Conservation (phyloP, 2,329 filamentous ascomycete genomes). For the Diaporthe sp. region DNA sequence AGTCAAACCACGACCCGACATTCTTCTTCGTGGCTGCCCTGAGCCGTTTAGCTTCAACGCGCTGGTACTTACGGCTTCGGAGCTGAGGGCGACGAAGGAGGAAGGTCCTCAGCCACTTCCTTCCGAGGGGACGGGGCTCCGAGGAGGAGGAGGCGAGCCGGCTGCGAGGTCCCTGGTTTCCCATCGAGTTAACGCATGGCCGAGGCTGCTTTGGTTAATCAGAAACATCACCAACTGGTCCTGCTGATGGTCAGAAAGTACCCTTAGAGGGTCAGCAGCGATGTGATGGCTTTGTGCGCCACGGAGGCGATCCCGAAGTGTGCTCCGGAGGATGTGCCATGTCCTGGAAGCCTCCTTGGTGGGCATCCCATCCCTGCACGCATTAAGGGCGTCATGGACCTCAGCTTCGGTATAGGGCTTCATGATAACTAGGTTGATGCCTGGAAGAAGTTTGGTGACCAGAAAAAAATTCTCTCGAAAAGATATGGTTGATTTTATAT, state of each 20-base stretch:
- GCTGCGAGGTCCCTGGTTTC: too few species aligned
- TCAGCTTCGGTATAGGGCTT: background rate
- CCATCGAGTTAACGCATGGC: background rate
- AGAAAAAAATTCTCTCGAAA: background rate
- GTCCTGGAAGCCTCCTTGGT: background rate
- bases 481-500: too few species aligned
- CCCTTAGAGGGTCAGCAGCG: too few species aligned
- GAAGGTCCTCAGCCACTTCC: background rate
- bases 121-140: background rate
- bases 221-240: too few species aligned
- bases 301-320: background rate
- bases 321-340: background rate
- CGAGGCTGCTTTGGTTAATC: background rate
- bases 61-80: too few species aligned
- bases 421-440: background rate
- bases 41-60: too few species aligned
- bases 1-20: too few species aligned
- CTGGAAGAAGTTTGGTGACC: too few species aligned
- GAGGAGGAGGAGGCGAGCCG: background rate
- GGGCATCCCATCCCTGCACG: background rate
- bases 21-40: too few species aligned
- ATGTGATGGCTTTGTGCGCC: too few species aligned
- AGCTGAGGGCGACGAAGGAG: too few species aligned
- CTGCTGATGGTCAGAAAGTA: background rate
- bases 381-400: background rate